Conservation (phyloP, 2,329 filamentous ascomycete genomes). For the Neonectria faginata region DNA sequence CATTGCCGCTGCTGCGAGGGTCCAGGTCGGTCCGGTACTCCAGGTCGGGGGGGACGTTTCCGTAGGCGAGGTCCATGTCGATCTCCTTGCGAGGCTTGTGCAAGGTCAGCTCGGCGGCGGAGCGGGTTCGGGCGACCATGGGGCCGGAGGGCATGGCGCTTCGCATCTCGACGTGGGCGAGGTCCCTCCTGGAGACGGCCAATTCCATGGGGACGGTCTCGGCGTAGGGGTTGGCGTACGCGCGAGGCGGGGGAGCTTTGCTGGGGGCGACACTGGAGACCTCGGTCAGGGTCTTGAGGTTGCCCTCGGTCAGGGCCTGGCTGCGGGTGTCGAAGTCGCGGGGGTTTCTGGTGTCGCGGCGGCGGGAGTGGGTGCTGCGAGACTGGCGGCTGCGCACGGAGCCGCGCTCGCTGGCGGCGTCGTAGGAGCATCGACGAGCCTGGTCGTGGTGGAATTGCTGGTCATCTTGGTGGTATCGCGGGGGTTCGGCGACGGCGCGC, state of each 20-base stretch:
- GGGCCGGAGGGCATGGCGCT: constrained; percentile 34
- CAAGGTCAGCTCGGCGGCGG: constrained; percentile 53
- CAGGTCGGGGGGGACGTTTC: constrained; percentile 80
- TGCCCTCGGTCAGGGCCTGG: constrained; percentile 62
- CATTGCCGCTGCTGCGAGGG: constrained; percentile 62
- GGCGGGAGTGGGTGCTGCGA: constrained; percentile 50
- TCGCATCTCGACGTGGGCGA: constrained; percentile 47
- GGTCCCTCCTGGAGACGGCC: constrained; percentile 52
- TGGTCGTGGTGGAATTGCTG: constrained; percentile 50
- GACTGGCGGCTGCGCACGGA: constrained; percentile 58
- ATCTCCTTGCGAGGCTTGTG: constrained; percentile 63
- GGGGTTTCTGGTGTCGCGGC: constrained; percentile 38
- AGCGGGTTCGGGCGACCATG: constrained; percentile 53
- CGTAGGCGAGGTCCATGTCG: constrained; percentile 94
- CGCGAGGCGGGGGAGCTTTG: constrained; percentile 55
- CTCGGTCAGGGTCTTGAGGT: constrained; percentile 66
- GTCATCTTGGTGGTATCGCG: constrained; percentile 47
- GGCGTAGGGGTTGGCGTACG: constrained; percentile 53
- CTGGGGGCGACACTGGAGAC: constrained; percentile 63
- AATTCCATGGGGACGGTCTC: constrained; percentile 57
- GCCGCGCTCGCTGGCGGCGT: constrained; percentile 53
- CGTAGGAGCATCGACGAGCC: constrained; percentile 48
- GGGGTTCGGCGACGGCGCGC: constrained; percentile 31
- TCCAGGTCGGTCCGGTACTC: constrained; percentile 61
- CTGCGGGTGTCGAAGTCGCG: constrained; percentile 44